Evolutionary conservation across 2,329 filamentous ascomycete genomes (phyloP).

Genomic region (Fusarium sp.): DNA sequence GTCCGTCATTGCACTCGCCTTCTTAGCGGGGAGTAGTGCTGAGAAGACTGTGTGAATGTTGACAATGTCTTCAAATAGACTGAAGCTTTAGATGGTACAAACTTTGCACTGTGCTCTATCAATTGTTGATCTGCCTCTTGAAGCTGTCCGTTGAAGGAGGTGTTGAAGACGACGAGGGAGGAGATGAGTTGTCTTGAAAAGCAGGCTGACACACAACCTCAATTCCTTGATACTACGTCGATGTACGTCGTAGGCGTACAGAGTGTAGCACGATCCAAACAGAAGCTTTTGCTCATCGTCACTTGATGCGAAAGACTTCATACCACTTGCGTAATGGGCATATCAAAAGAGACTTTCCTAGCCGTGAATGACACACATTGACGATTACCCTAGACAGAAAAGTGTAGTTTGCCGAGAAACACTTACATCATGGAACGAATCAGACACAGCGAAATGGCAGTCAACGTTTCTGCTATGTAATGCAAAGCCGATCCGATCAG

Average conservation of each 20-base stretch:
- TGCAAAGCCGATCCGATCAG: slow-evolving; percentile 25
- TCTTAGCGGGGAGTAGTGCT: background rate
- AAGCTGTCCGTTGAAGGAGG: background rate
- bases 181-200: slow-evolving; percentile 11
- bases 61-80: background rate
- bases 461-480: slow-evolving; percentile 25
- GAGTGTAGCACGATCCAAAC: background rate
- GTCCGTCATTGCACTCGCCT: background rate
- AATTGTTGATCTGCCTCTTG: background rate
- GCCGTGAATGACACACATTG: slow-evolving; percentile 11
- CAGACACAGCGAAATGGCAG: background rate
- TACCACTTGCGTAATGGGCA: slow-evolving; percentile 27
- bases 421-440: slow-evolving; percentile 25
- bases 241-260: background rate
- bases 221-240: slow-evolving; percentile 12
- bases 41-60: slow-evolving; percentile 12
- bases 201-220: slow-evolving; percentile 19
- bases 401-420: background rate
- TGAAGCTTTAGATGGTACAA: background rate
- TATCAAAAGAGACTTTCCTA: slow-evolving; percentile 14
- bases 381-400: slow-evolving; percentile 26
- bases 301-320: slow-evolving; percentile 7
- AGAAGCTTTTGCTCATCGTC: slow-evolving; percentile 4
- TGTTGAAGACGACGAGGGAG: background rate
- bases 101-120: slow-evolving; percentile 21